These are phyloP conservation scores for Termitomyces sp. DNA, from an alignment of 768 basidiomycete genomes.

Conservation along the genomic window DNA sequence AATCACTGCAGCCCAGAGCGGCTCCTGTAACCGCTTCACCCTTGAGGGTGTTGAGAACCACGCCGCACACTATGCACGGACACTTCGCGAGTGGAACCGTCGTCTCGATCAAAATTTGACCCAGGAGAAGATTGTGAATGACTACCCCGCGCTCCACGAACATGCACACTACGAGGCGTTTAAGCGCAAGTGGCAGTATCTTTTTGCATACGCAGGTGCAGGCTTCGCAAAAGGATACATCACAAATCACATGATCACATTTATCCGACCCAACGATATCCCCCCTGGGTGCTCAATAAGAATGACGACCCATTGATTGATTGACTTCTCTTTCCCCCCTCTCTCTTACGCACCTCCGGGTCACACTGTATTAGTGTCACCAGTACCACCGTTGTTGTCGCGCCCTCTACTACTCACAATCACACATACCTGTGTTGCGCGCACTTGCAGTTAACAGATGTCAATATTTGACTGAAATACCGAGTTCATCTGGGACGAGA, in stretches of 20 bases:
- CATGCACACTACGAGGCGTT: constrained; percentile 67
- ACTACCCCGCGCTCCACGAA: constrained; percentile 65
- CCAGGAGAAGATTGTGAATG: constrained; percentile 51
- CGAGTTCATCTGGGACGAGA: no score
- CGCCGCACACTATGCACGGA: constrained; percentile 84
- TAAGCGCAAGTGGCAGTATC: constrained; percentile 80
- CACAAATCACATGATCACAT: constrained; percentile 78
- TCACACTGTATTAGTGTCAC: no score
- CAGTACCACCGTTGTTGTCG: no score
- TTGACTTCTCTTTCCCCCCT: not conserved
- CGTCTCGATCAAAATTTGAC: constrained; percentile 65
- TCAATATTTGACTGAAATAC: no score
- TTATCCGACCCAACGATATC: constrained; percentile 54
- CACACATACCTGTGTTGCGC: no score
- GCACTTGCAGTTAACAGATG: no score
- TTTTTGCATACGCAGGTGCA: constrained; percentile 77
- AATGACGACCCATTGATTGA: not conserved
- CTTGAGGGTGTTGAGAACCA: constrained; percentile 85
- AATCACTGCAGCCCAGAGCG: constrained; percentile 65
- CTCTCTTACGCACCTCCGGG: no score
- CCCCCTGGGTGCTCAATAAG: constrained; percentile 4
- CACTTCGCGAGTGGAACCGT: constrained; percentile 87
- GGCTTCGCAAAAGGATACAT: constrained; percentile 80
- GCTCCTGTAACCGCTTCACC: constrained; percentile 72
- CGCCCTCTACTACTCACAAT: no score